These are phyloP conservation scores for Cladosporium oxysporum DNA, from an alignment of 2,329 filamentous ascomycete genomes.

Conservation along the genomic window DNA sequence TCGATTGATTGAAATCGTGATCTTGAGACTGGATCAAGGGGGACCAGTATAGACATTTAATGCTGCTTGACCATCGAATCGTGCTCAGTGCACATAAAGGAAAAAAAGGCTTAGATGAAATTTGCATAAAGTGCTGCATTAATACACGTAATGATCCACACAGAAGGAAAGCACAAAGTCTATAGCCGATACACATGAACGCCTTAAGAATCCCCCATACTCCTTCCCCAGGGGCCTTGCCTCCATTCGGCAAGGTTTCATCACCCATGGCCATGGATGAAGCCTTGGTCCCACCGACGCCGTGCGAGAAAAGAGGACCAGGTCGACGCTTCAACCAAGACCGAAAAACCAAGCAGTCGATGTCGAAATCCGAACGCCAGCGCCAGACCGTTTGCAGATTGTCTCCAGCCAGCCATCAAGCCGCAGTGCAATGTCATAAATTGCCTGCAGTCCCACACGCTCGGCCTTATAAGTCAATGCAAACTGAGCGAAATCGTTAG, in stretches of 20 bases:
- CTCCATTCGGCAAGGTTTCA: neutral
- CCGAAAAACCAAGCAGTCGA: neutral
- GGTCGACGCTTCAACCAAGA: neutral
- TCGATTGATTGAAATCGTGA: neutral
- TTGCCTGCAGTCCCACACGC: neutral
- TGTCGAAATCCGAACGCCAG: neutral
- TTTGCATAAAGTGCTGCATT: neutral
- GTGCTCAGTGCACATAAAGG: neutral
- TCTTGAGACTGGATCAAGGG: neutral
- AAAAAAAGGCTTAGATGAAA: neutral
- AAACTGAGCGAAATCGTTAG: neutral
- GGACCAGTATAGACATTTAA: neutral
- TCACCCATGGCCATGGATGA: neutral
- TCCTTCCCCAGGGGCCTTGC: neutral
- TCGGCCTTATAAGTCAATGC: neutral
- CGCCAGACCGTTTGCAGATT: neutral
- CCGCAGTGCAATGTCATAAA: neutral
- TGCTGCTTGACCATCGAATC: neutral
- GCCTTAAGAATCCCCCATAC: neutral
- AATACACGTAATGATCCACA: neutral
- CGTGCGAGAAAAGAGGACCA: neutral
- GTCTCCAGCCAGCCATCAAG: neutral
- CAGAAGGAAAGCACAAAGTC: neutral
- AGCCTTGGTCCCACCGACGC: neutral
- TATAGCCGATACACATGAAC: neutral